Conservation (phyloP, 1,284 basidiomycete genomes). For the Cutaneotrichosporon cavernicola region DNA sequence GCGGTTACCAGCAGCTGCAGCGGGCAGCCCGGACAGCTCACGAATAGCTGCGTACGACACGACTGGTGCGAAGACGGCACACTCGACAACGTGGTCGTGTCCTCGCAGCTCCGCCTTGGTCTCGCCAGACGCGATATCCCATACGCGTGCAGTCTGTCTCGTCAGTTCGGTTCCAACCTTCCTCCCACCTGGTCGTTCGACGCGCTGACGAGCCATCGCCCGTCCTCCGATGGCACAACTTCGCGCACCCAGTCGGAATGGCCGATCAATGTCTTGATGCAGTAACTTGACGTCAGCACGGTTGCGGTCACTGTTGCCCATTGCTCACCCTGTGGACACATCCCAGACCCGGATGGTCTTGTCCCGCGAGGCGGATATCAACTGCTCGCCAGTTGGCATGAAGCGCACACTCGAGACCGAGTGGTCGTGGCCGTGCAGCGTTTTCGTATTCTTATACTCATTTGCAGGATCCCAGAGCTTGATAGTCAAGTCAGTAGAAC, state of each 20-base stretch:
- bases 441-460: constrained; percentile 84
- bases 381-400: constrained; percentile 74
- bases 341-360: constrained; percentile 83
- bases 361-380: constrained; percentile 83
- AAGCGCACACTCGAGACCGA: constrained; percentile 81
- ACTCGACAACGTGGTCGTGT: constrained; percentile 84
- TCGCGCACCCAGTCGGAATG: constrained; percentile 72
- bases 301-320: neutral
- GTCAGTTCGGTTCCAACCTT: constrained; percentile 4
- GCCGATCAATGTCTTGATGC: constrained; percentile 62
- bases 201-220: constrained; percentile 69
- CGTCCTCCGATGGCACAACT: constrained; percentile 71
- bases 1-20: constrained; percentile 41
- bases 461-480: constrained; percentile 88
- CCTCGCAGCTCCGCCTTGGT: constrained; percentile 79
- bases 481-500: constrained; percentile 83
- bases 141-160: constrained; percentile 74
- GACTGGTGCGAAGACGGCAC: constrained; percentile 75
- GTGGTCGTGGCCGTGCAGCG: constrained; percentile 86
- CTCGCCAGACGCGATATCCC: constrained; percentile 73
- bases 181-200: constrained; percentile 76
- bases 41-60: constrained; percentile 71
- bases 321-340: constrained; percentile 70
- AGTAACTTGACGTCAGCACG: constrained; percentile 54
- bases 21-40: constrained; percentile 63